These are phyloP conservation scores for Aspergillus bertholletiae DNA, from an alignment of 495 filamentous ascomycete species.

Conservation along the genomic window DNA sequence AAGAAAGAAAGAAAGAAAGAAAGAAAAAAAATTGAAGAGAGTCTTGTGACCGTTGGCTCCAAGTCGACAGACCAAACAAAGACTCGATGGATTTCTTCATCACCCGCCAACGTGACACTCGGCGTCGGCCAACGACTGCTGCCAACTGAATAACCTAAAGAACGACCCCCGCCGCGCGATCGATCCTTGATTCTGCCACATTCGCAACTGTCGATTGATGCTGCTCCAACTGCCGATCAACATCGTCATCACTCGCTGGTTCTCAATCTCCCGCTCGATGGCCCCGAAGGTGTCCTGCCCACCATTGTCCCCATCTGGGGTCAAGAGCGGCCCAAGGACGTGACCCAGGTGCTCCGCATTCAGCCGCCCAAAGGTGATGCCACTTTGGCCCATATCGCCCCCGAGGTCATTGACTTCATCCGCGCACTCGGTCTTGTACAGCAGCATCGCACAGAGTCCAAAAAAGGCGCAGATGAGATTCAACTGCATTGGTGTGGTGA, in stretches of 20 bases:
- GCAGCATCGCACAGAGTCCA: slow-evolving; percentile 30
- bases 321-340: slow-evolving; percentile 34
- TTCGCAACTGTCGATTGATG: slow-evolving; percentile 29
- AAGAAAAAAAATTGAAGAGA: neutral
- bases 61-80: too few relatives aligned
- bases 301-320: slow-evolving; percentile 8
- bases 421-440: slow-evolving; percentile 21
- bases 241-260: slow-evolving; percentile 28
- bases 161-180: too few relatives aligned
- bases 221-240: slow-evolving; percentile 33
- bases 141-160: neutral
- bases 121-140: neutral
- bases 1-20: neutral
- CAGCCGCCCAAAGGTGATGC: slow-evolving; percentile 8
- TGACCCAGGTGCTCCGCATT: slow-evolving; percentile 26
- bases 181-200: slow-evolving; percentile 18
- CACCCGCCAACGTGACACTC: too few relatives aligned
- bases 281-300: slow-evolving; percentile 12
- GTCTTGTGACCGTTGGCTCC: neutral
- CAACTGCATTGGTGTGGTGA: slow-evolving; percentile 34
- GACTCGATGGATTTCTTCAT: too few relatives aligned
- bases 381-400: slow-evolving; percentile 11
- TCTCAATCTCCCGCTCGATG: slow-evolving; percentile 29
- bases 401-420: slow-evolving; percentile 16
- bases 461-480: slow-evolving; percentile 41